A percentile compares a stretch with the other conserved stretches of the same genome.
Conservation (phyloP, 2,329 filamentous ascomycete species). For the Scytalidium lignicola region DNA sequence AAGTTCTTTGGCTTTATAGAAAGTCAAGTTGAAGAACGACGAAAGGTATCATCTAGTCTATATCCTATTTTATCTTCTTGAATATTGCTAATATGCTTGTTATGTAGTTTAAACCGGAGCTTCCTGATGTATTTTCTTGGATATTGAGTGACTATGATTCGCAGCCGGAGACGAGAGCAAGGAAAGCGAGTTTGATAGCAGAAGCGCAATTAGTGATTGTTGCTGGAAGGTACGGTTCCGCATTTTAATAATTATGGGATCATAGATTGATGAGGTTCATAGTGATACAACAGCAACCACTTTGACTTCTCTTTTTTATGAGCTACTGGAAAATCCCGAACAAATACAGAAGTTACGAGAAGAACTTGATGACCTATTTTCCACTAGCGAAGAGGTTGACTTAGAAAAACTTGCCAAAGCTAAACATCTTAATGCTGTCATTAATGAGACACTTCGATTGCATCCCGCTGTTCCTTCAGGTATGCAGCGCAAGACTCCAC, state of each 20-base stretch:
- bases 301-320: slow-evolving; percentile 33
- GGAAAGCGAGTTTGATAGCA: neutral
- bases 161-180: neutral
- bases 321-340: neutral
- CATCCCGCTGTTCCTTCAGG: slow-evolving; percentile 33
- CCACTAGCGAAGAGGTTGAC: slow-evolving; percentile 6
- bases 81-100: neutral
- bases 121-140: slow-evolving; percentile 3
- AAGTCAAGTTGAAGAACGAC: neutral
- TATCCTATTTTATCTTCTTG: neutral
- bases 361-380: slow-evolving; percentile 26
- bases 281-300: slow-evolving; percentile 35
- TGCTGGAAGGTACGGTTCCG: slow-evolving; percentile 26
- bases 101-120: neutral
- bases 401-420: slow-evolving; percentile 3
- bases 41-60: neutral
- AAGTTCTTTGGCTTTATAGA: neutral
- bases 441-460: slow-evolving; percentile 36
- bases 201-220: slow-evolving; percentile 24
- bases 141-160: neutral
- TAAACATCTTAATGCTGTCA: slow-evolving; percentile 30
- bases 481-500: slow-evolving; percentile 31
- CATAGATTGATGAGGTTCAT: too few relatives aligned
- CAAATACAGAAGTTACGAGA: slow-evolving; percentile 17
- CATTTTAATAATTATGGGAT: too few relatives aligned